Conservation (phyloP, 208 protist species). For the Trypanosoma boissoni region DNA sequence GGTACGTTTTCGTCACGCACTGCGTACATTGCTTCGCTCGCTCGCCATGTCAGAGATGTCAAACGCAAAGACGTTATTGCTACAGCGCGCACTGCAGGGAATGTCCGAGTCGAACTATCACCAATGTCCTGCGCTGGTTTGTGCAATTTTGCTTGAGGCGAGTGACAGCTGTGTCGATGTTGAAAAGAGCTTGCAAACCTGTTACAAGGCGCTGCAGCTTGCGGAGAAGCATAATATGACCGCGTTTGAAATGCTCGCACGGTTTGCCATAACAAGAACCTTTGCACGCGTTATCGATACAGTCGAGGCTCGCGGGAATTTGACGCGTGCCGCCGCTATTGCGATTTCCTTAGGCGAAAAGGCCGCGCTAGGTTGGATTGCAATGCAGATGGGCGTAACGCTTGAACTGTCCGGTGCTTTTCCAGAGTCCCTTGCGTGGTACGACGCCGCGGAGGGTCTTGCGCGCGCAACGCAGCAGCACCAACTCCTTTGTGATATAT, state of each 20-base stretch:
- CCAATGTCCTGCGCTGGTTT: constrained; percentile 36
- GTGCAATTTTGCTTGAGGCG: constrained; percentile 45
- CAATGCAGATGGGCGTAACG: constrained; percentile 54
- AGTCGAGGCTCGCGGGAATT: constrained; percentile 30
- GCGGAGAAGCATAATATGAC: constrained; percentile 27
- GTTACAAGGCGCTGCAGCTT: constrained; percentile 38
- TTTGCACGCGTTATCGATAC: constrained; percentile 55
- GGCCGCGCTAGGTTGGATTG: constrained; percentile 44
- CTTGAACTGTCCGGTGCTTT: constrained; percentile 49
- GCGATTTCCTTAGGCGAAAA: constrained; percentile 31
- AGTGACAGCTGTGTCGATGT: constrained; percentile 44
- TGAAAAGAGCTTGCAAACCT: constrained; percentile 40
- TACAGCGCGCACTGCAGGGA: constrained; percentile 38
- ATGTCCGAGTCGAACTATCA: constrained; percentile 23
- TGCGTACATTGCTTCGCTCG: constrained; percentile 30
- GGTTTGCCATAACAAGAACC: constrained; percentile 45
- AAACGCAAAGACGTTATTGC: constrained; percentile 33
- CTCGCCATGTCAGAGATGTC: constrained; percentile 35
- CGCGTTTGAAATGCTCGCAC: constrained; percentile 39
- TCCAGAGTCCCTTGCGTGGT: constrained; percentile 39
- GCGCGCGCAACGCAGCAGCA: constrained; percentile 31
- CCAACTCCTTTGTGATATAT: constrained; percentile 43
- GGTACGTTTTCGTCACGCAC: constrained; percentile 10
- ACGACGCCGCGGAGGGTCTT: constrained; percentile 30
- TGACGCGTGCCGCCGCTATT: constrained; percentile 34